Evolutionary conservation across 441 rosid species (phyloP), one percentile per base, ranked within the genome.

Genomic region (Flueggea neowawraea): DNA sequence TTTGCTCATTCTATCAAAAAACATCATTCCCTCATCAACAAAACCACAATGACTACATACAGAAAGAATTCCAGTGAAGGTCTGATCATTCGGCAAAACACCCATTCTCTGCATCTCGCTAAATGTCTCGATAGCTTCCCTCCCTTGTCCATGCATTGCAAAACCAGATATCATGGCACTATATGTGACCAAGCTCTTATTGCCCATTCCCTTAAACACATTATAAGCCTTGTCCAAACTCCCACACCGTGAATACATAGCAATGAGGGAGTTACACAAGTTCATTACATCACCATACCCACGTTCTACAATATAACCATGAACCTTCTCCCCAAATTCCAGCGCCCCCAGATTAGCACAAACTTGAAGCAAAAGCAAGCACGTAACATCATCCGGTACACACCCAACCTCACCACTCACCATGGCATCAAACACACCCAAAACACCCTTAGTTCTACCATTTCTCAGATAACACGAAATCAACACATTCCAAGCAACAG

Each of bases 161-260:
- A 89, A 80, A 70, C 94, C 94, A 33, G 89, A 82, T 74, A 92
- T 86, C 90, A 88, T 75, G n/a, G 90, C 87, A 36, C 84, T 86
- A 93, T 93, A 89, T 0, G 95, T 83, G 43, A 92, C 85, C 13
- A 84, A 89, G 62, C 82, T 88, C 65, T 69, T 86, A 31, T 69
- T 66, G 12, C n/a, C 65, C 69, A 87, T 83, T 13, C 70, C 64
- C 50, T 64, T 64, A 64, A 92, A 92, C 39, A 89, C 85, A 39
- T 44, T 63, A 66, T 62, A 80, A 51, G 98, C 96, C 80, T 79
- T 77, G 44, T 82, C 89, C 85, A 89, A 63, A 79, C 75, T 65
- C 54, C 96, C 93, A 54, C 87, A 89, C 5, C 90, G 83, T 0
- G 95, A 89, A 70, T 92, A 89, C 96, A 87, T 86, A 0, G 86